phyloP scores from a whole-genome alignment of 1,139 yeast genomes.

The Kurtzmaniella natalensis region DNA sequence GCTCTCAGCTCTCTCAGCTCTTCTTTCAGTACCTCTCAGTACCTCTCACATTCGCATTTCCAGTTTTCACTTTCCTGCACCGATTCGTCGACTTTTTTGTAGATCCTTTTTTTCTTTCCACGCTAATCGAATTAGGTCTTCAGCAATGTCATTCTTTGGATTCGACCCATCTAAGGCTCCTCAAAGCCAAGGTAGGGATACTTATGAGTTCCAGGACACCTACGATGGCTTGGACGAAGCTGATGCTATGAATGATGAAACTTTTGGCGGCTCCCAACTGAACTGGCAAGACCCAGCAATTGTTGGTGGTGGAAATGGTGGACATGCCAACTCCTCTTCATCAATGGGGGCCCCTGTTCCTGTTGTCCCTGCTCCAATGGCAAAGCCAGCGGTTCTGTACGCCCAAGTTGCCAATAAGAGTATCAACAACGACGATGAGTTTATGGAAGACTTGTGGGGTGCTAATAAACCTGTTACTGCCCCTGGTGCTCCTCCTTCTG shows the following conservation, averaged over 20 bases:
- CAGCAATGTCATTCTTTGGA: slow-evolving; percentile 53
- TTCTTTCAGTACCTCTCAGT: background rate
- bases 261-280: slow-evolving; percentile 59
- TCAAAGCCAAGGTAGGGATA: slow-evolving; percentile 11
- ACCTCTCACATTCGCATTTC: background rate
- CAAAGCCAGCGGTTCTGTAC: slow-evolving; percentile 43
- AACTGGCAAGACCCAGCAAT: slow-evolving; percentile 26
- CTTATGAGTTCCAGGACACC: slow-evolving; percentile 77
- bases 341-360: slow-evolving; percentile 22
- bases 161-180: slow-evolving; percentile 48
- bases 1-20: background rate
- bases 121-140: too few species aligned
- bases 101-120: background rate
- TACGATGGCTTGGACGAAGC: slow-evolving; percentile 72
- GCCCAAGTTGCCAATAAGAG: slow-evolving; percentile 51
- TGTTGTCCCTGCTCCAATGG: slow-evolving; percentile 11
- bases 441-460: slow-evolving; percentile 50
- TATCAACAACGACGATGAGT: slow-evolving; percentile 41
- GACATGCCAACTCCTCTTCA: slow-evolving; percentile 64
- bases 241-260: slow-evolving; percentile 78
- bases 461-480: slow-evolving; percentile 22
- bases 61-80: slow-evolving; percentile 1
- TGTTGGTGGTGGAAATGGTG: slow-evolving; percentile 58
- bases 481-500: slow-evolving; percentile 14
- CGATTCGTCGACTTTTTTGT: slow-evolving; percentile 1